These are phyloP conservation scores for Takakia lepidozioides DNA, from an alignment of 225 moss, liverwort and hornwort species.

Conservation along the genomic window DNA sequence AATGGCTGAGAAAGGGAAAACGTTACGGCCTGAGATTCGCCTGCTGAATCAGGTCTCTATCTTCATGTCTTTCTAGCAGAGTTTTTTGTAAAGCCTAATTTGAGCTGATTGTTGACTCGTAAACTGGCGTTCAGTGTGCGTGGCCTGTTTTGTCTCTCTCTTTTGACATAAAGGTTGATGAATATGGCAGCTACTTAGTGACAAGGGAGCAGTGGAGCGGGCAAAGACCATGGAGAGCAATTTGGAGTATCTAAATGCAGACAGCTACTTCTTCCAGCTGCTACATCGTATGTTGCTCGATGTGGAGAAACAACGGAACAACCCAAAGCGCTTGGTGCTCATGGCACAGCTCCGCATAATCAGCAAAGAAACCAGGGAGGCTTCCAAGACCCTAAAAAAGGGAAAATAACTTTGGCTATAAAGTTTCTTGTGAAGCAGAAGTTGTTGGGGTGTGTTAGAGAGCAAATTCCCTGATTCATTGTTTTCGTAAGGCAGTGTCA, in stretches of 20 bases:
- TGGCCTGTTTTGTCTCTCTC: not conserved
- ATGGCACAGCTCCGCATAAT: conserved; percentile 64
- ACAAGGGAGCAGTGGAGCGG: conserved; percentile 48
- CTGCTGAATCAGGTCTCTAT: conserved; percentile 69
- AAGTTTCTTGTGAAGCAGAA: too few relatives aligned
- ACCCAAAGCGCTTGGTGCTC: conserved; percentile 73
- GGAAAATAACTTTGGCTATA: too few relatives aligned
- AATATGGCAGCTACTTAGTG: conserved; percentile 64
- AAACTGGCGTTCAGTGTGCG: not conserved
- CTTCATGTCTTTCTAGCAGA: not conserved
- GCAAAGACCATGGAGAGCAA: conserved; percentile 54
- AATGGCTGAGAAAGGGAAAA: conserved; percentile 81
- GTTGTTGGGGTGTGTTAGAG: too few relatives aligned
- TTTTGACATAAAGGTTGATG: too few relatives aligned
- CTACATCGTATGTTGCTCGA: conserved; percentile 63
- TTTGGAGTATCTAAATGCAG: conserved; percentile 30
- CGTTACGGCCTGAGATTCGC: conserved; percentile 84
- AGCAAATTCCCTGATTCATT: too few relatives aligned
- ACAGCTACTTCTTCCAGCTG: conserved; percentile 84
- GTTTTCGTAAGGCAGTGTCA: too few relatives aligned
- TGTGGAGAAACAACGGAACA: conserved; percentile 73
- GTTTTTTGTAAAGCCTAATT: too few relatives aligned
- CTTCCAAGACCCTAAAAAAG: conserved; percentile 49
- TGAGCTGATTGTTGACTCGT: too few relatives aligned
- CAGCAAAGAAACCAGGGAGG: conserved; percentile 69